phyloP scores from a whole-genome alignment of 306 rosid species.

The Vachellia pachyceras region DNA sequence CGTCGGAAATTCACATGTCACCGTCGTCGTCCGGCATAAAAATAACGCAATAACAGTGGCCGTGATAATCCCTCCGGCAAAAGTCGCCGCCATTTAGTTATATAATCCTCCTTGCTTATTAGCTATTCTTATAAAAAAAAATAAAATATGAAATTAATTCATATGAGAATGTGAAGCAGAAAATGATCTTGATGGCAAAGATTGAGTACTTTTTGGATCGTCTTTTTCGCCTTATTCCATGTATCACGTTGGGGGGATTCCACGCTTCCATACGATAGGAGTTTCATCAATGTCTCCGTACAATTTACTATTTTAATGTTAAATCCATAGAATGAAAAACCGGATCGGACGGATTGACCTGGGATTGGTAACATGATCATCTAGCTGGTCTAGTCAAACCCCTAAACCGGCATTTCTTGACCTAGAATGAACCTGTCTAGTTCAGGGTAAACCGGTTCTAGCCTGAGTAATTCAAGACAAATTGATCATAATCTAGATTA shows the following conservation, averaged over 20 bases:
- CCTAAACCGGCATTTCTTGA: no score
- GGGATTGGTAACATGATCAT: no score
- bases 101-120: neutral
- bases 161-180: constrained; percentile 40
- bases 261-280: neutral
- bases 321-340: no score
- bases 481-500: no score
- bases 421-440: no score
- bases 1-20: constrained; percentile 48
- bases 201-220: neutral
- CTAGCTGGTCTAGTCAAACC: no score
- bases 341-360: no score
- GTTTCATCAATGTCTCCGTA: constrained; percentile 18
- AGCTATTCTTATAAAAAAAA: neutral
- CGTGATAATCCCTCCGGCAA: constrained; percentile 32
- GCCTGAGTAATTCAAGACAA: no score
- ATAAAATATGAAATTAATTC: constrained; percentile 31
- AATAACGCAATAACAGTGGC: constrained; percentile 41
- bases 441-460: no score
- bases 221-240: constrained; percentile 32
- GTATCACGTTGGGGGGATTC: neutral
- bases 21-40: constrained; percentile 30
- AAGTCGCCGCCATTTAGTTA: constrained; percentile 43
- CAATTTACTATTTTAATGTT: neutral
- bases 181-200: neutral